Percentiles rank a stretch among this genome's conserved stretches.
These are phyloP conservation scores for Aspergillus niger DNA, from an alignment of 2,329 filamentous ascomycete species.

Conservation along the genomic window DNA sequence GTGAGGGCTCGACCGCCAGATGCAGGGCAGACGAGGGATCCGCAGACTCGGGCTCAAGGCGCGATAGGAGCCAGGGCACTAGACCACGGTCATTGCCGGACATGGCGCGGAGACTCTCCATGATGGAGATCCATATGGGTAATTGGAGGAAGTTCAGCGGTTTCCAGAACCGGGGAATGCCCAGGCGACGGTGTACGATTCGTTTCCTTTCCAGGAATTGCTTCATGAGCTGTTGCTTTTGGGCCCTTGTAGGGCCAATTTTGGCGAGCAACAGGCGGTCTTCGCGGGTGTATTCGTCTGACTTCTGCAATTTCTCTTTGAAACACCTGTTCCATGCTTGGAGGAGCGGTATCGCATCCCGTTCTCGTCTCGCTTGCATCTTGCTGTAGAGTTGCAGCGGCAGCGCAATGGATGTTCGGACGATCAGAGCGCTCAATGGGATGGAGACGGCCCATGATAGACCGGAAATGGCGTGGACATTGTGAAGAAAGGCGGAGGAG, in stretches of 20 bases:
- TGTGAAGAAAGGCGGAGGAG: constrained; percentile 50
- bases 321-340: constrained; percentile 34
- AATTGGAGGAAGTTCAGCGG: constrained; percentile 43
- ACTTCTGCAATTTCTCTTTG: constrained; percentile 18
- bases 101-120: constrained; percentile 53
- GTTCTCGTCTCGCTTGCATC: constrained; percentile 42
- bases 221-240: constrained; percentile 9
- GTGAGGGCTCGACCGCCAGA: constrained; percentile 47
- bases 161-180: constrained; percentile 37
- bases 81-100: constrained; percentile 46
- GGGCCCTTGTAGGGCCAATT: constrained; percentile 19
- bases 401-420: constrained; percentile 52
- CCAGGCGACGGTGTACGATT: constrained; percentile 38
- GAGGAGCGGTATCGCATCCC: constrained; percentile 47
- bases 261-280: constrained; percentile 14
- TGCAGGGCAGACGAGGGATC: constrained; percentile 24
- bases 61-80: constrained; percentile 40
- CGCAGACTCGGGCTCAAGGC: constrained; percentile 21
- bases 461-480: constrained; percentile 52
- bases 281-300: background rate
- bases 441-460: constrained; percentile 59
- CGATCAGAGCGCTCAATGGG: constrained; percentile 55
- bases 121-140: constrained; percentile 50
- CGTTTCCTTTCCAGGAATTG: constrained; percentile 28
- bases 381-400: constrained; percentile 51